Conservation (phyloP, 1,284 basidiomycete genomes). For the Albatrellus sp. region DNA sequence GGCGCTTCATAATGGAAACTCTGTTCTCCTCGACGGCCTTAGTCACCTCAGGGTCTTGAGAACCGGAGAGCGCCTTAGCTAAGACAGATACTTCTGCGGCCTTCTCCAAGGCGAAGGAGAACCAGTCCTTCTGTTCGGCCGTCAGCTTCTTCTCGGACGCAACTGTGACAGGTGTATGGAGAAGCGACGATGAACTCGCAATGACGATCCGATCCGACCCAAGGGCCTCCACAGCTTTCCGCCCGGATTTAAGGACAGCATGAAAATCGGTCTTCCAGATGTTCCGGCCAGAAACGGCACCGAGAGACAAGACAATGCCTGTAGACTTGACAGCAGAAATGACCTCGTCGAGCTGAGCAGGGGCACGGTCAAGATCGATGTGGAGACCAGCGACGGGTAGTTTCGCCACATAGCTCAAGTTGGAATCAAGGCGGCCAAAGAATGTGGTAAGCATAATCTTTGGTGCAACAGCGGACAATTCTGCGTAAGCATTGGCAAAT, state of each 20-base stretch:
- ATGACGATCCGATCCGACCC: slow-evolving; percentile 85
- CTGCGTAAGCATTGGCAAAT: slow-evolving; percentile 74
- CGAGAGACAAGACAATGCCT: slow-evolving; percentile 80
- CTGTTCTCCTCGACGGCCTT: slow-evolving; percentile 81
- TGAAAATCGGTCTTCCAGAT: slow-evolving; percentile 99
- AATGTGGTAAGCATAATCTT: slow-evolving; percentile 93
- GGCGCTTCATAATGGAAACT: slow-evolving; percentile 87
- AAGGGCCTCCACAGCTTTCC: slow-evolving; percentile 77
- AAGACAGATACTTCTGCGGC: slow-evolving; percentile 84
- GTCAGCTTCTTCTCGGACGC: slow-evolving; percentile 90
- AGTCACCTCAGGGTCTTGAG: slow-evolving; percentile 61
- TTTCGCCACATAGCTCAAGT: slow-evolving; percentile 83
- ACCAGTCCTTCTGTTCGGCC: slow-evolving; percentile 91
- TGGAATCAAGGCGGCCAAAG: slow-evolving; percentile 93
- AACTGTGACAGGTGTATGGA: slow-evolving; percentile 96
- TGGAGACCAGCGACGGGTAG: slow-evolving; percentile 93
- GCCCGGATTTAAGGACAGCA: slow-evolving; percentile 71
- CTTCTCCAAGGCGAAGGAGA: slow-evolving; percentile 98
- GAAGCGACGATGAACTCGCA: slow-evolving; percentile 94
- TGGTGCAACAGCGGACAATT: slow-evolving; percentile 74
- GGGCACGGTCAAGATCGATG: slow-evolving; percentile 93
- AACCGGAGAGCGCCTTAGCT: slow-evolving; percentile 73
- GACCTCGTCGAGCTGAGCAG: slow-evolving; percentile 78
- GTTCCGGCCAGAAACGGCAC: slow-evolving; percentile 97
- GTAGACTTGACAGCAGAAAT: slow-evolving; percentile 78